Evolutionary conservation across 331 rosid species (phyloP).

Genomic region (Acacia concinna): DNA sequence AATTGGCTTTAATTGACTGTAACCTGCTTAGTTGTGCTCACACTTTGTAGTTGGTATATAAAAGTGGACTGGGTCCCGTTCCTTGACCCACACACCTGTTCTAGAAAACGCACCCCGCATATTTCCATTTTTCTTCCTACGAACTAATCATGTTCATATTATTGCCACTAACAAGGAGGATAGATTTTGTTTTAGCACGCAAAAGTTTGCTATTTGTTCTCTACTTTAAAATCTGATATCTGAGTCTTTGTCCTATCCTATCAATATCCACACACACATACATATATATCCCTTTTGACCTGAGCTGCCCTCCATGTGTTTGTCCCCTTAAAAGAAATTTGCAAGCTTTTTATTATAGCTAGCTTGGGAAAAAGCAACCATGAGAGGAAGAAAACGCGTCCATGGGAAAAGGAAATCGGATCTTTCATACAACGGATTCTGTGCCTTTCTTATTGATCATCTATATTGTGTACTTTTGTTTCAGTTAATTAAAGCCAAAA

Average conservation of each 20-base stretch:
- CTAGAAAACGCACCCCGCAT: neutral
- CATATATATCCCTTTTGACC: conserved; percentile 42
- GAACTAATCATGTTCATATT: too few species aligned
- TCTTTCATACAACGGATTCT: conserved; percentile 28
- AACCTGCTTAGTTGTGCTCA: neutral
- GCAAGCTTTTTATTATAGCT: neutral
- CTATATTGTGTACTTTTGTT: neutral
- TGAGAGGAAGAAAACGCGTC: conserved; percentile 36
- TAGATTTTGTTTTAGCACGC: conserved; percentile 12
- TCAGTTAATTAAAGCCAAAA: conserved; percentile 35
- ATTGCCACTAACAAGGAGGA: conserved; percentile 28
- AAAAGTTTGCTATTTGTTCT: conserved; percentile 6
- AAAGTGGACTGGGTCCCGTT: neutral
- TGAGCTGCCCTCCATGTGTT: conserved; percentile 13
- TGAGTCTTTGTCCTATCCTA: conserved; percentile 28
- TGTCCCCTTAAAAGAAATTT: neutral
- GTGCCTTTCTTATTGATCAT: too few species aligned
- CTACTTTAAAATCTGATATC: conserved; percentile 19
- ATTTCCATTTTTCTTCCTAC: neutral
- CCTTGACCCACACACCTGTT: neutral
- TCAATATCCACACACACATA: neutral
- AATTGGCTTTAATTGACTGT: neutral
- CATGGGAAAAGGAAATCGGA: conserved; percentile 8
- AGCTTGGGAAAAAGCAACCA: conserved; percentile 29
- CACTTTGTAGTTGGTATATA: neutral